Base-by-base conservation (phyloP, 768 basidiomycete species). In the Krasilnikovozyma curviuscula region DNA sequence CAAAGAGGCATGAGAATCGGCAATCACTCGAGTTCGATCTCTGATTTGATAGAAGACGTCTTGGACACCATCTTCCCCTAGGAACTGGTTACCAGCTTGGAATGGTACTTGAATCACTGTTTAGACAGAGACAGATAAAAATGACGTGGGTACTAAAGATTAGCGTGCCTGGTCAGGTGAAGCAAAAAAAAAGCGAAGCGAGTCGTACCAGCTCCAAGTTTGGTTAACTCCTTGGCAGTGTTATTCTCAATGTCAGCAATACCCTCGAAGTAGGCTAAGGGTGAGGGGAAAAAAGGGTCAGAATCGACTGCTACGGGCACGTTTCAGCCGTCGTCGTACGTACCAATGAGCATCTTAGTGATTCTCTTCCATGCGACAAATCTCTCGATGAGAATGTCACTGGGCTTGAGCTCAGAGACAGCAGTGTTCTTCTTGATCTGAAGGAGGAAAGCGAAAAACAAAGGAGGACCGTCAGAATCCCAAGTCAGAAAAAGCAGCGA, bases 91-190 rank as follows among this genome's bases (percentile, higher is more conserved):
- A 7, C 88, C 89, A 3, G 83, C 75, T 30, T 80, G 71, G 69
- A 98, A 97, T 0, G 93, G 93, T 0, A 97, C 91, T 63, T 98
- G 91, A 52, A 98, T 91, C 52, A 97, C 84, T n/a, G n/a, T n/a
- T n/a, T n/a, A n/a, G n/a, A n/a, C n/a, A n/a, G n/a, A n/a, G n/a
- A n/a, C n/a, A n/a, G n/a, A n/a, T n/a, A n/a, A n/a, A n/a, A n/a
- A n/a, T n/a, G n/a, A n/a, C n/a, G n/a, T n/a, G n/a, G n/a, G n/a
- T n/a, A n/a, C n/a, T n/a, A n/a, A n/a, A n/a, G n/a, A n/a, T n/a
- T n/a, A n/a, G n/a, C n/a, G n/a, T n/a, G n/a, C n/a, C n/a, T n/a
- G n/a, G n/a, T n/a, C n/a, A n/a, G n/a, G n/a, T n/a, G n/a, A n/a
- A n/a, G n/a, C n/a, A n/a, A n/a, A n/a, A n/a, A n/a, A n/a, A n/a